Percentiles rank a stretch among this genome's conserved stretches.
phyloP scores from a whole-genome alignment of 495 filamentous ascomycete species.

The Parathielavia hyrcaniae region DNA sequence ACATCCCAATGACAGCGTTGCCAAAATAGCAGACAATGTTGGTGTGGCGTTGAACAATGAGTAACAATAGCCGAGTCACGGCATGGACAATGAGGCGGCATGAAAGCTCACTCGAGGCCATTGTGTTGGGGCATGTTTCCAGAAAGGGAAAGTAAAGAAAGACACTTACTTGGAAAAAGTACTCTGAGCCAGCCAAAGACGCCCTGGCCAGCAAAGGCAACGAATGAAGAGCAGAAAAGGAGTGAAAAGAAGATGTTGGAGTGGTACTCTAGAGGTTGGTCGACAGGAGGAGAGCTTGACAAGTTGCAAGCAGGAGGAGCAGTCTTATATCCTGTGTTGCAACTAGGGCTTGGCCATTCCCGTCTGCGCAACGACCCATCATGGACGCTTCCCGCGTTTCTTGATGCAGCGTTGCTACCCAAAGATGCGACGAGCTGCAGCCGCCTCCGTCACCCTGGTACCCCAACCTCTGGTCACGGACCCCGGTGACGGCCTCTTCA shows the following conservation, averaged over 20 bases:
- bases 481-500: background rate
- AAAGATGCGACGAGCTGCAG: conserved; percentile 24
- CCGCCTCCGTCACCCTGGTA: conserved; percentile 22
- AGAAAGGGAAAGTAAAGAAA: background rate
- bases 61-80: background rate
- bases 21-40: background rate
- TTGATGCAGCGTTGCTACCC: conserved; percentile 15
- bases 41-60: background rate
- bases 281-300: conserved; percentile 11
- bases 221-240: conserved; percentile 21
- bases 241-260: conserved; percentile 13
- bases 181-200: conserved; percentile 7
- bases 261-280: conserved; percentile 11
- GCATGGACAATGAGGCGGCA: background rate
- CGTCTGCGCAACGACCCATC: conserved; percentile 7
- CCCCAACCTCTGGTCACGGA: too few species aligned
- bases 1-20: background rate
- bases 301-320: conserved; percentile 14
- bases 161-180: conserved; percentile 10
- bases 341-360: conserved; percentile 8
- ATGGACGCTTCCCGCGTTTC: conserved; percentile 22
- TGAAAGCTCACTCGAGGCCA: background rate
- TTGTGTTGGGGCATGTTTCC: background rate
- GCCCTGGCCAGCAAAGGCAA: conserved; percentile 21
- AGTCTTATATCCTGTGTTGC: conserved; percentile 26